A percentile compares a stretch with the other conserved stretches of the same genome.
Evolutionary conservation across 176 grass and related monocot genomes (phyloP).

Genomic region (Typha latifolia): DNA sequence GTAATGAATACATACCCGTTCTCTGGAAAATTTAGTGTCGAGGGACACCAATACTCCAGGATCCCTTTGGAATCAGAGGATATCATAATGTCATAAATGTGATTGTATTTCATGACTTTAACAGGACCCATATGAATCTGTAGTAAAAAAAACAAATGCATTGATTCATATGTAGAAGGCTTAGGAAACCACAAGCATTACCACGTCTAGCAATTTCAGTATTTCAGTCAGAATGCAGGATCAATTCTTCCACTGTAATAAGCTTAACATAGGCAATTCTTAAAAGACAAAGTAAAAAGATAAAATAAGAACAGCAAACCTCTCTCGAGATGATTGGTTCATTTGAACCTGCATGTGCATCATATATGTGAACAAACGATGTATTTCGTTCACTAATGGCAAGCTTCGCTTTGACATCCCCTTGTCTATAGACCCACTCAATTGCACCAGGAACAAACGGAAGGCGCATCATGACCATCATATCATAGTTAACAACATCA

Average conservation of each 20-base stretch:
- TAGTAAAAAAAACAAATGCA: slow-evolving; percentile 16
- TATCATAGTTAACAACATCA: slow-evolving; percentile 98
- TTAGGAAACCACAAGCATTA: background rate
- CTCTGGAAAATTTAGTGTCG: slow-evolving; percentile 70
- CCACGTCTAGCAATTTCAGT: background rate
- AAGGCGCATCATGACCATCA: slow-evolving; percentile 98
- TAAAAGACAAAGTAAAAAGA: background rate
- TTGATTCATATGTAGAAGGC: background rate
- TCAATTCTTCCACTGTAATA: too few relatives aligned
- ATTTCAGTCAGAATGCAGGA: too few relatives aligned
- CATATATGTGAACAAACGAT: slow-evolving; percentile 70
- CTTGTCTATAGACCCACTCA: slow-evolving; percentile 85
- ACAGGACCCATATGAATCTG: slow-evolving; percentile 84
- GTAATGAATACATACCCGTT: slow-evolving; percentile 37
- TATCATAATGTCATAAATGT: slow-evolving; percentile 52
- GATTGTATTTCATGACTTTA: slow-evolving; percentile 90
- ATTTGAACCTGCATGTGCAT: slow-evolving; percentile 74
- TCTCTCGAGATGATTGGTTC: slow-evolving; percentile 89
- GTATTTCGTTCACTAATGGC: slow-evolving; percentile 72
- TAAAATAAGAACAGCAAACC: slow-evolving; percentile 28
- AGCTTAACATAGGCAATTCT: too few relatives aligned
- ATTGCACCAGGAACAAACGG: slow-evolving; percentile 68
- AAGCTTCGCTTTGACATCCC: slow-evolving; percentile 85
- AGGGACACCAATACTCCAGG: slow-evolving; percentile 87
- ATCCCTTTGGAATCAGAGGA: slow-evolving; percentile 74